Evolutionary conservation across 1,284 basidiomycete species (phyloP).

Genomic region (Leccinum pallidistipes): DNA sequence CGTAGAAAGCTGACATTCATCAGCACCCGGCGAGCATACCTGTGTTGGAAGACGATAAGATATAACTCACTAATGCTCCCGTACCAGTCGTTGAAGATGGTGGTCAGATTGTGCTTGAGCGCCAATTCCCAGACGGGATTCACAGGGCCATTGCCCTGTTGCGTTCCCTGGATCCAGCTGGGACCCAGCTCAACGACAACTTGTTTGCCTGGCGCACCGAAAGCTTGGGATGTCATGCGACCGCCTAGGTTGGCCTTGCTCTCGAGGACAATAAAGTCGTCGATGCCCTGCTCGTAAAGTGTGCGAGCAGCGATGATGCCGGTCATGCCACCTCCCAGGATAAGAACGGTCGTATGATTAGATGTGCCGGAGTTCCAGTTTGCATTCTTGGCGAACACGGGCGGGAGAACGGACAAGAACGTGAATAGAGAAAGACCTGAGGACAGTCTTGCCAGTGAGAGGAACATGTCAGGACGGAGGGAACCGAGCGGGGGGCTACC

Average conservation of each 20-base stretch:
- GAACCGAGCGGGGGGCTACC: neutral
- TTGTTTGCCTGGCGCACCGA: constrained; percentile 41
- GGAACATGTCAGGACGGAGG: neutral
- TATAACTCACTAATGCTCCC: constrained; percentile 48
- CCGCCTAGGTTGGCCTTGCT: constrained; percentile 61
- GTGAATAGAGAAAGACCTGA: neutral
- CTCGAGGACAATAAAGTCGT: constrained; percentile 63
- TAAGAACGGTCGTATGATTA: constrained; percentile 42
- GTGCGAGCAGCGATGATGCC: constrained; percentile 69
- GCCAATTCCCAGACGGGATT: constrained; percentile 65
- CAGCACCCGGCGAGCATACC: neutral
- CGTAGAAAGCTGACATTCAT: constrained; percentile 46
- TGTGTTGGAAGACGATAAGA: neutral
- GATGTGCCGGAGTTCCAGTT: neutral
- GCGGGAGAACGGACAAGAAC: neutral
- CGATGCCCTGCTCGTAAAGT: constrained; percentile 54
- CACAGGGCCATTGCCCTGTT: constrained; percentile 46
- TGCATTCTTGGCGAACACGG: neutral
- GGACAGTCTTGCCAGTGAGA: neutral
- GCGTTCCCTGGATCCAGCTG: constrained; percentile 74
- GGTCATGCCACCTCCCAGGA: constrained; percentile 65
- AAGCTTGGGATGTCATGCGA: constrained; percentile 49
- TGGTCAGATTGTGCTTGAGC: constrained; percentile 54
- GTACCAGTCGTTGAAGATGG: constrained; percentile 44
- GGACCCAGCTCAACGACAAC: constrained; percentile 60